Base-by-base conservation (phyloP, 2,329 filamentous ascomycete genomes). In the Paraphaeosphaeria sporulosa region DNA sequence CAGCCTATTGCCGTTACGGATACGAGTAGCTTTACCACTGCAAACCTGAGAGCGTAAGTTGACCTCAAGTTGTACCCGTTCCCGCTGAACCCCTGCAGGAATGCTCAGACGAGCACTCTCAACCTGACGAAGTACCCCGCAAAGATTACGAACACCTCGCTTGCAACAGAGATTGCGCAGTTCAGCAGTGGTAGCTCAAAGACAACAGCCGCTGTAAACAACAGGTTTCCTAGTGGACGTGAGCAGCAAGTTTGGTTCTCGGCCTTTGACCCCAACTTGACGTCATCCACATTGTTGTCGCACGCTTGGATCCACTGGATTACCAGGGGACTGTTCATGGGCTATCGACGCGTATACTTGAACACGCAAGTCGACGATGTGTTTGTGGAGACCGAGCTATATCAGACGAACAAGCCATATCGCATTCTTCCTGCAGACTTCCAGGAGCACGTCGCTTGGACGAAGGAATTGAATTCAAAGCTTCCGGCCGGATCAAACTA, bases 191-290 rank as follows among this genome's bases (percentile, higher is more conserved):
- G 76, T 1, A 53, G 30, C 8, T 60, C 58, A 5, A 66, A 60
- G 32, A 59, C 63, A 4, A 83, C 81, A 15, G 86, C 85, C 38
- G 86, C 81, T 40, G 84, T 88, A 50, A 86, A 87, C 70, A 87
- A 87, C 72, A 82, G 81, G 60, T 67, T 67, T 25, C 81, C 84
- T 55, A 75, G 74, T 58, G 62, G 65, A 5, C 80, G 86, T 62
- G 78, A 87, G 74, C 85, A 88, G 73, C 85, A 87, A 82, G 85
- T 83, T 1, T 87, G 84, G 76, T 87, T 87, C 75, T 83, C 82
- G 36, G 70, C 76, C 10, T 86, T 83, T 58, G 81, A 80, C 44
- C 78, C 80, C 6, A 73, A 73, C 32, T 81, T 79, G 78, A 80
- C 79, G 57, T 83, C 84, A 2, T 85, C 83, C 58, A 86, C 80